phyloP scores from a whole-genome alignment of 768 basidiomycete genomes.

The Nidularia sp. region DNA sequence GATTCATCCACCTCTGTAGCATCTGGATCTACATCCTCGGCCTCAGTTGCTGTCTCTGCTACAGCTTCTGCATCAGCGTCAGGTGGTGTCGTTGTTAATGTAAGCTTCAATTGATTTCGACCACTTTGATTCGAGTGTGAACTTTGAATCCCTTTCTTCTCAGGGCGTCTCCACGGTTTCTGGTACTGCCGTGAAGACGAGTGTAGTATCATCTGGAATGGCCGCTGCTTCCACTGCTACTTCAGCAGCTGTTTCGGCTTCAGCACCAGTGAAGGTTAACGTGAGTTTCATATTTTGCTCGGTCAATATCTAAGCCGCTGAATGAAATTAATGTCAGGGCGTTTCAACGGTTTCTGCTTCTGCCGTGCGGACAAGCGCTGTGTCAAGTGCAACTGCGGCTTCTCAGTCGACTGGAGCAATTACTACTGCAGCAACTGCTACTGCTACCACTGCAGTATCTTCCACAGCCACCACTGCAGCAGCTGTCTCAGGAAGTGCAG shows the following conservation, averaged over 20 bases:
- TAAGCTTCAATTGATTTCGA: too few species aligned
- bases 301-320: too few species aligned
- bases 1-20: slow-evolving; percentile 2
- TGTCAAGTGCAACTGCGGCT: slow-evolving; percentile 1
- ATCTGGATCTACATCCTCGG: slow-evolving; percentile 8
- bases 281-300: background rate
- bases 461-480: background rate
- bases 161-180: background rate
- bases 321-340: background rate
- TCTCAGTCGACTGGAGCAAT: slow-evolving; percentile 4
- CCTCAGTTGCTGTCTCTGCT: slow-evolving; percentile 7
- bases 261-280: background rate
- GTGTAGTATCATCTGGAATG: slow-evolving; percentile 6
- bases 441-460: background rate
- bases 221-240: slow-evolving; percentile 2
- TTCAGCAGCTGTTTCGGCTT: slow-evolving; percentile 1
- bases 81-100: background rate
- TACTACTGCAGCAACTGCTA: slow-evolving; percentile 5
- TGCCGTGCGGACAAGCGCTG: slow-evolving; percentile 6
- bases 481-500: slow-evolving; percentile 3
- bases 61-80: slow-evolving; percentile 1
- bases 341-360: slow-evolving; percentile 7
- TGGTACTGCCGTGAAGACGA: too few species aligned
- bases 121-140: too few species aligned
- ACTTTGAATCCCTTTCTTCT: background rate